Evolutionary conservation across 768 basidiomycete genomes (phyloP).

Genomic region (Collybiopsis luxurians): DNA sequence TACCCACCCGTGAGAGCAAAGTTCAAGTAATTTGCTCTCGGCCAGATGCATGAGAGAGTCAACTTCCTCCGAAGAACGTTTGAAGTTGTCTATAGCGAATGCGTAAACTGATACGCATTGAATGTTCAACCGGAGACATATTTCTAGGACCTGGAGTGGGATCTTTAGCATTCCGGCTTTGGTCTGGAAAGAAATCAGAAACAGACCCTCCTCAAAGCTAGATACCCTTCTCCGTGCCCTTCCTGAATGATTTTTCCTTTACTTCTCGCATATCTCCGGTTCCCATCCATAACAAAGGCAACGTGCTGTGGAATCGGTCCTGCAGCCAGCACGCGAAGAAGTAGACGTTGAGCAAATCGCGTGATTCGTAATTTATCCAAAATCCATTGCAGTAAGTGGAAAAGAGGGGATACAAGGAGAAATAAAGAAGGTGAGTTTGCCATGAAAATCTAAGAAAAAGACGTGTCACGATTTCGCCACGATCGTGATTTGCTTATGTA

Average conservation of each 20-base stretch:
- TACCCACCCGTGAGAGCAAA: slow-evolving; percentile 78
- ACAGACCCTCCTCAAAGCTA: slow-evolving; percentile 73
- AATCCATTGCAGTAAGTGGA: background rate
- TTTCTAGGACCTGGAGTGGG: slow-evolving; percentile 69
- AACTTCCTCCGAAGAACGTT: slow-evolving; percentile 82
- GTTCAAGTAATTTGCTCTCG: slow-evolving; percentile 71
- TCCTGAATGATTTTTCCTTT: slow-evolving; percentile 62
- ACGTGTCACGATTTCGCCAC: no score
- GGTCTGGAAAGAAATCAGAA: background rate
- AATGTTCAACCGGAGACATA: slow-evolving; percentile 79
- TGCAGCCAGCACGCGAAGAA: slow-evolving; percentile 67
- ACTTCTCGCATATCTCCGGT: slow-evolving; percentile 82
- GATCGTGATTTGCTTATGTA: no score
- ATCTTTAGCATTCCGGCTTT: background rate
- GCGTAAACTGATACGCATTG: slow-evolving; percentile 91
- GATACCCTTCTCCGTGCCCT: slow-evolving; percentile 86
- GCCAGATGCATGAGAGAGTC: slow-evolving; percentile 85
- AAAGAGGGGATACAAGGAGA: background rate
- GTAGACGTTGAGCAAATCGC: slow-evolving; percentile 33
- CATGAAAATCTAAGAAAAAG: background rate
- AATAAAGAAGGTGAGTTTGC: background rate
- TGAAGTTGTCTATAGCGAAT: slow-evolving; percentile 98
- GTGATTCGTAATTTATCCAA: background rate
- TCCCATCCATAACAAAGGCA: slow-evolving; percentile 97
- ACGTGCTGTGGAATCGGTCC: slow-evolving; percentile 90